Base-by-base conservation (phyloP, 2,329 filamentous ascomycete genomes). In the Alternaria gansuensis region DNA sequence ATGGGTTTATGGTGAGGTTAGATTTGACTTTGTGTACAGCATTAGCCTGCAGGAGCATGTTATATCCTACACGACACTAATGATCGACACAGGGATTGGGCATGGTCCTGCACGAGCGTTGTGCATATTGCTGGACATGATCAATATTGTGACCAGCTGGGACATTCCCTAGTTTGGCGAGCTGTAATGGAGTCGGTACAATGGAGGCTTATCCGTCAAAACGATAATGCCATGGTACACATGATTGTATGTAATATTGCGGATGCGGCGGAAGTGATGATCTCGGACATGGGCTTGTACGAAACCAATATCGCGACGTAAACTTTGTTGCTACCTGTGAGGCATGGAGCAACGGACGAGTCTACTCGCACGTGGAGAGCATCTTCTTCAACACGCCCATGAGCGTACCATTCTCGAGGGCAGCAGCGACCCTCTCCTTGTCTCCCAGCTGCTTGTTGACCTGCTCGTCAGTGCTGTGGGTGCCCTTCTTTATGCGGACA, bases 401-500 rank as follows among this genome's bases (percentile, higher is more conserved):
- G 60, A 99, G 81, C 1, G 91, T 96, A 56, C 91, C 91, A 75
- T 99, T 99, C 79, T 98, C 95, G 69, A 97, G 82, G 6, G 95
- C 95, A 9, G 95, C 95, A 1, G 94, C 93, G 43, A 99, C 95
- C 61, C 95, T 85, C 81, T 99, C 95, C 82, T 98, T 99, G 80
- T 99, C 95, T 33, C 88, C 91, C 41, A 99, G 82, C 79, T 99
- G 95, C 83, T 97, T 97, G 81, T 96, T 97, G 51, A 97, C 93
- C 76, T 97, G 93, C 63, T 97, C 93, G 44, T 92, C 94, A 61
- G 96, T 96, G 65, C 88, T 92, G 77, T 98, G 95, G n/a, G 93
- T 95, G 62, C 93, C 94, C 79, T 96, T 90, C 78, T 98, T 97
- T 78, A 97, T 96, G 69, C 89, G 87, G 44, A 98, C 92, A 77